A percentile compares a stretch with the other conserved stretches of the same genome.
Conservation (phyloP, 2,329 filamentous ascomycete species). For the Colletotrichum lupini region DNA sequence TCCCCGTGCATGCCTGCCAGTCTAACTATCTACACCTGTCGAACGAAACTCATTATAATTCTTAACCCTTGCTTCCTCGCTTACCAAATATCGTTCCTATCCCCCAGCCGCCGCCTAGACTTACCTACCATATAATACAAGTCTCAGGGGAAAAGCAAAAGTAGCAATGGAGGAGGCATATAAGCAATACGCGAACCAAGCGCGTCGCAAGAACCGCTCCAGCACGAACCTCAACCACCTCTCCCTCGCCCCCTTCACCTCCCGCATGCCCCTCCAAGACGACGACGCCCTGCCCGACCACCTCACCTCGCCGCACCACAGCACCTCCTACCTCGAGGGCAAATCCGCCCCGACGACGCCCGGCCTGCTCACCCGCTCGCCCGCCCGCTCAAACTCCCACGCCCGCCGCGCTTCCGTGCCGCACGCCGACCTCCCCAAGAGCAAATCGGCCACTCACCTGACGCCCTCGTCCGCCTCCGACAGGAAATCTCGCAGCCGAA, state of each 20-base stretch:
- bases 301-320: constrained; percentile 47
- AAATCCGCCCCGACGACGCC: constrained; percentile 74
- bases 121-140: background rate
- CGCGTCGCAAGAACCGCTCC: constrained; percentile 68
- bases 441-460: constrained; percentile 72
- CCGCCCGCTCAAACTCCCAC: constrained; percentile 60
- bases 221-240: constrained; percentile 69
- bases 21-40: background rate
- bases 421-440: constrained; percentile 60
- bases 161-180: constrained; percentile 68
- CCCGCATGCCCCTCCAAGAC: constrained; percentile 68
- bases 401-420: constrained; percentile 55
- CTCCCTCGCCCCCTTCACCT: constrained; percentile 72
- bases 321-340: constrained; percentile 68
- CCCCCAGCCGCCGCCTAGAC: background rate
- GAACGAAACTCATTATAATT: constrained; percentile 4
- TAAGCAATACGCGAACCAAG: constrained; percentile 68
- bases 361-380: constrained; percentile 69
- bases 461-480: constrained; percentile 36
- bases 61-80: background rate
- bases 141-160: background rate
- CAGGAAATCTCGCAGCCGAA: constrained; percentile 38
- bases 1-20: background rate
- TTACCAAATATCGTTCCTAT: background rate
- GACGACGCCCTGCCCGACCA: constrained; percentile 57